These are phyloP conservation scores for Xylaria sp. DNA, from an alignment of 2,329 filamentous ascomycete species.

Conservation along the genomic window DNA sequence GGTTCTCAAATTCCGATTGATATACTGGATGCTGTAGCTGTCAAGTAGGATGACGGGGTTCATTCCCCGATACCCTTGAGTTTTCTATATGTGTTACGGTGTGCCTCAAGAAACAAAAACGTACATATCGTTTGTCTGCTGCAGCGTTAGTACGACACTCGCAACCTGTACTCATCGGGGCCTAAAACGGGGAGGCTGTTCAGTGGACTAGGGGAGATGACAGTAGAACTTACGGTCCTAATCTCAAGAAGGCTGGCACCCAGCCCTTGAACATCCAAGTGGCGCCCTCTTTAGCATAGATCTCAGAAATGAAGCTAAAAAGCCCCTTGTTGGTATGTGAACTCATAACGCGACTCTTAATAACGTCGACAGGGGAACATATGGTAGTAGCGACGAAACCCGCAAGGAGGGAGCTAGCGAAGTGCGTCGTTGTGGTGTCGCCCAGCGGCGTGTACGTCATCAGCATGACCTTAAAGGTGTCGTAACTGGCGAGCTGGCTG, in stretches of 20 bases:
- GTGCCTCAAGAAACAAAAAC: slow-evolving; percentile 84
- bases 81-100: slow-evolving; percentile 76
- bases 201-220: background rate
- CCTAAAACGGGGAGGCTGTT: background rate
- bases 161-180: background rate
- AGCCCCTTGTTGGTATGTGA: slow-evolving; percentile 60
- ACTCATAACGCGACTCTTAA: slow-evolving; percentile 89
- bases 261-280: slow-evolving; percentile 90
- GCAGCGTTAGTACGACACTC: background rate
- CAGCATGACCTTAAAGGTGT: slow-evolving; percentile 76
- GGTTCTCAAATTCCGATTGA: background rate
- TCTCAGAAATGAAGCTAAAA: slow-evolving; percentile 64
- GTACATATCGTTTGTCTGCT: slow-evolving; percentile 80
- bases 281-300: slow-evolving; percentile 73
- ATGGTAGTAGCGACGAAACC: slow-evolving; percentile 85
- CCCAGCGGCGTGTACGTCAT: slow-evolving; percentile 69
- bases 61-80: slow-evolving; percentile 50
- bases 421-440: slow-evolving; percentile 77
- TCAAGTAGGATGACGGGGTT: background rate
- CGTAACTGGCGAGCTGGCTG: slow-evolving; percentile 82
- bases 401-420: slow-evolving; percentile 76
- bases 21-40: background rate
- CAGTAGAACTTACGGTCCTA: slow-evolving; percentile 61
- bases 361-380: slow-evolving; percentile 84
- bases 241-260: slow-evolving; percentile 74